These are phyloP conservation scores for Apiotrichum laibachii DNA, from an alignment of 1,284 basidiomycete genomes.

Conservation along the genomic window DNA sequence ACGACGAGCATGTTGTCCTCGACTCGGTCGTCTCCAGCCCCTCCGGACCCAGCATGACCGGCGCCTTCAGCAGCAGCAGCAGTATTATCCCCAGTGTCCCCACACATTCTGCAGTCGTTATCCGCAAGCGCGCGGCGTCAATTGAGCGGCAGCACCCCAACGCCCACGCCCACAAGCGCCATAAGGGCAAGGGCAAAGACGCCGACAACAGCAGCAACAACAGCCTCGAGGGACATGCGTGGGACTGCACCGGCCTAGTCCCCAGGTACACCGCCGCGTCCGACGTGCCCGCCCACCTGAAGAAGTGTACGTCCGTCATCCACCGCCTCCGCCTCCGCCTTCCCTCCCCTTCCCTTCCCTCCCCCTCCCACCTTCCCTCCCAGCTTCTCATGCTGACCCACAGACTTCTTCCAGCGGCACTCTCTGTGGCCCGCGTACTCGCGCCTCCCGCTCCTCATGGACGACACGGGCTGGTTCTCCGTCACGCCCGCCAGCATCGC, in stretches of 20 bases:
- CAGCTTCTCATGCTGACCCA: neutral
- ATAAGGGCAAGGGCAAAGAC: slow-evolving; percentile 17
- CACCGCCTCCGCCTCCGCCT: too few relatives aligned
- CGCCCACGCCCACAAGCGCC: slow-evolving; percentile 2
- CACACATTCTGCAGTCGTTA: neutral
- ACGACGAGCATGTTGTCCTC: slow-evolving; percentile 7
- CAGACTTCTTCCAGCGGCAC: slow-evolving; percentile 81
- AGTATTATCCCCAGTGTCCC: neutral
- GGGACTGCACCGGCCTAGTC: slow-evolving; percentile 68
- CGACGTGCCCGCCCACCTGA: slow-evolving; percentile 69
- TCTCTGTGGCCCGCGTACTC: slow-evolving; percentile 78
- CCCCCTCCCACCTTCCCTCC: too few relatives aligned
- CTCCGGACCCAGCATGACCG: neutral
- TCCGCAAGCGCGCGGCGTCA: neutral
- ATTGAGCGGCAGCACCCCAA: neutral
- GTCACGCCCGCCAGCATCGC: slow-evolving; percentile 93
- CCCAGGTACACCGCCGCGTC: slow-evolving; percentile 62
- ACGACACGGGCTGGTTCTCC: slow-evolving; percentile 87
- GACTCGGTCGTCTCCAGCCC: too few relatives aligned
- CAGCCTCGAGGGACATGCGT: slow-evolving; percentile 34
- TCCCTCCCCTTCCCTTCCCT: too few relatives aligned
- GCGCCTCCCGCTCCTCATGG: slow-evolving; percentile 54
- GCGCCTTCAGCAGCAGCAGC: neutral
- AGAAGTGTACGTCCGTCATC: slow-evolving; percentile 86
- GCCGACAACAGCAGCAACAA: slow-evolving; percentile 19